A percentile compares a stretch with the other conserved stretches of the same genome.
Conservation (phyloP, 1,284 basidiomycete species). For the Cryptococcus wingfieldii region DNA sequence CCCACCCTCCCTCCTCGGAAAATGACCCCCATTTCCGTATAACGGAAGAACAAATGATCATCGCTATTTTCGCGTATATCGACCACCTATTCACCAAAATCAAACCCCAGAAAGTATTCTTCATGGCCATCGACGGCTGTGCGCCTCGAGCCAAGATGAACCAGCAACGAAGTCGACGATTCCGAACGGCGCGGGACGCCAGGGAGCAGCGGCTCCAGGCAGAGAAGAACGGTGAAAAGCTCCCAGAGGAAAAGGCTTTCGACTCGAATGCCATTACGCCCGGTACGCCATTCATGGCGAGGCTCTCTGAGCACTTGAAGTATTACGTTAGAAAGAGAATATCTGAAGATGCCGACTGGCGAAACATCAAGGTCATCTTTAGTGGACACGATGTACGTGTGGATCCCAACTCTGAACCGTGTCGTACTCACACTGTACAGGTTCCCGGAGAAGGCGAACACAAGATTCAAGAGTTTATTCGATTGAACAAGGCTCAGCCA, state of each 20-base stretch:
- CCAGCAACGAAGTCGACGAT: constrained; percentile 90
- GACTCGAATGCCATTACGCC: constrained; percentile 99
- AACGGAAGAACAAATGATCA: constrained; percentile 94
- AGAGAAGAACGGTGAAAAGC: constrained; percentile 76
- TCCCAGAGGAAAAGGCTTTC: constrained; percentile 91
- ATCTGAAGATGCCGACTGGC: constrained; percentile 90
- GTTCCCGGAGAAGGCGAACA: constrained; percentile 98
- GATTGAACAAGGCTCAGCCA: constrained; percentile 86
- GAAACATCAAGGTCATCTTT: constrained; percentile 83
- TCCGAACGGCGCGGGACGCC: constrained; percentile 90
- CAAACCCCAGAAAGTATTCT: constrained; percentile 93
- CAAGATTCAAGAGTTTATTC: constrained; percentile 99
- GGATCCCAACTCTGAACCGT: not conserved
- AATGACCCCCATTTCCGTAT: constrained; percentile 91
- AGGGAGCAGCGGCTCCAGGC: constrained; percentile 84
- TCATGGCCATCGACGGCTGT: constrained; percentile 97
- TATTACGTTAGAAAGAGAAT: constrained; percentile 99
- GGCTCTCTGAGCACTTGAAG: constrained; percentile 80
- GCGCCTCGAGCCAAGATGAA: constrained; percentile 99
- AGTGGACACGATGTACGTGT: constrained; percentile 82
- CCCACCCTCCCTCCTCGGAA: constrained; percentile 56
- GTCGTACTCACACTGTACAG: constrained; percentile 12
- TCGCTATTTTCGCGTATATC: constrained; percentile 94
- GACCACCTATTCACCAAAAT: constrained; percentile 96
- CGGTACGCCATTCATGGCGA: constrained; percentile 92